These are phyloP conservation scores for Neonectria magnoliae DNA, from an alignment of 2,329 filamentous ascomycete genomes.

Conservation along the genomic window DNA sequence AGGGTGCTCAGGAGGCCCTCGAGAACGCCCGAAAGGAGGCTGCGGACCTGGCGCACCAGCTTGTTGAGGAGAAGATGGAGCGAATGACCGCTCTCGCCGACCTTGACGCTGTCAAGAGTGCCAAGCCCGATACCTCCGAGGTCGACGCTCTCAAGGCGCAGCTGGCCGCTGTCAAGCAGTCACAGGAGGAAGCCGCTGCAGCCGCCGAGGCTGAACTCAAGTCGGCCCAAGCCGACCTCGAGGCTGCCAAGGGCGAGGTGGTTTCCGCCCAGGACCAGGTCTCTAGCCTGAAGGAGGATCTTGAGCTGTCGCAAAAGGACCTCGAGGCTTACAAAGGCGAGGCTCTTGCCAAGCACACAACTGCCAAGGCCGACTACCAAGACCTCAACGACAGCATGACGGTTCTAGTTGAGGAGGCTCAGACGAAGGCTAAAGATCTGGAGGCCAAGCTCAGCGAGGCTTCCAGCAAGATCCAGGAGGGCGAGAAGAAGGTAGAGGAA, in stretches of 20 bases:
- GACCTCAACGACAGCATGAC: conserved; percentile 72
- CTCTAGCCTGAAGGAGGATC: conserved; percentile 50
- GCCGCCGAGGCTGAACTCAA: conserved; percentile 46
- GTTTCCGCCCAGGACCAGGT: conserved; percentile 49
- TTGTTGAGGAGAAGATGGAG: conserved; percentile 69
- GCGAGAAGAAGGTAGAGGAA: conserved; percentile 59
- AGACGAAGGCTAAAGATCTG: conserved; percentile 62
- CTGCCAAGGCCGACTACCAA: conserved; percentile 67
- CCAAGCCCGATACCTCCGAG: conserved; percentile 65
- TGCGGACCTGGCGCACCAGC: conserved; percentile 61
- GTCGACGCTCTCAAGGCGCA: conserved; percentile 62
- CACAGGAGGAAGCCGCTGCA: conserved; percentile 56
- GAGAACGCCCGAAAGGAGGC: conserved; percentile 59
- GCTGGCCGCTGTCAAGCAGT: conserved; percentile 58
- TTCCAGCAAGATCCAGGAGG: conserved; percentile 56
- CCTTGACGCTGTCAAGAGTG: conserved; percentile 66
- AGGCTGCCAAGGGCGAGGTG: conserved; percentile 48
- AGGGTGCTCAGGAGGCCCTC: conserved; percentile 54
- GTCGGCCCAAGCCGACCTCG: conserved; percentile 50
- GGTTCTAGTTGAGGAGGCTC: conserved; percentile 67
- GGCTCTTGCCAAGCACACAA: conserved; percentile 63
- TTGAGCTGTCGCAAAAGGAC: conserved; percentile 62
- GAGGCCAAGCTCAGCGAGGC: conserved; percentile 61
- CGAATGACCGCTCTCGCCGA: conserved; percentile 69
- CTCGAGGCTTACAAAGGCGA: conserved; percentile 63